These are phyloP conservation scores for Sedum album DNA, from an alignment of 164 flowering plant species.

Conservation along the genomic window DNA sequence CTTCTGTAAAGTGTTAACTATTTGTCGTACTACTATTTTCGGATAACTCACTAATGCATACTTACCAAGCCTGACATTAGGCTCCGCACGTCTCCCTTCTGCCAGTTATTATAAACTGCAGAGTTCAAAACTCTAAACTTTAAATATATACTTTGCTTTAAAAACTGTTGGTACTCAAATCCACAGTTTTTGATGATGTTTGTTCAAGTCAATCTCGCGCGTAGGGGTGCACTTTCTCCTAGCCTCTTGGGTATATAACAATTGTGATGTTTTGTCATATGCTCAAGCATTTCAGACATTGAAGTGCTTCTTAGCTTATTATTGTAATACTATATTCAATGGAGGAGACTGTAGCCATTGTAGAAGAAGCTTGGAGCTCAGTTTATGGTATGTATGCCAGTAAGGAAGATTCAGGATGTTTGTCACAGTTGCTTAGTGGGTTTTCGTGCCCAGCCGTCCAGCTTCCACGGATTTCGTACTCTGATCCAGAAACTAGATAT, in stretches of 20 bases:
- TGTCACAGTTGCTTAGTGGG: background rate
- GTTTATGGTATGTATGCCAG: background rate
- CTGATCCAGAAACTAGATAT: background rate
- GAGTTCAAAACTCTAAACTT: background rate
- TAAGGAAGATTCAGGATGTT: background rate
- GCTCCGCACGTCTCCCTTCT: background rate
- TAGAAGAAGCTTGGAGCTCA: background rate
- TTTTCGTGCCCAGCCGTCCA: background rate
- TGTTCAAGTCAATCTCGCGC: background rate
- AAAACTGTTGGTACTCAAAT: no score
- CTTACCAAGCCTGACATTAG: background rate
- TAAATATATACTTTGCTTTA: no score
- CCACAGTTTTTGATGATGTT: background rate
- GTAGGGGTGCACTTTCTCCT: background rate
- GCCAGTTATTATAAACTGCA: background rate
- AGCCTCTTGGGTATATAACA: constrained; percentile 1
- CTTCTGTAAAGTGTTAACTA: background rate
- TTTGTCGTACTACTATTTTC: background rate
- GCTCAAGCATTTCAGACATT: background rate
- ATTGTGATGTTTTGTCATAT: background rate
- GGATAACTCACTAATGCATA: background rate
- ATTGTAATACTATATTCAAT: background rate
- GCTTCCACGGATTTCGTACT: background rate
- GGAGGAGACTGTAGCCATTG: background rate
- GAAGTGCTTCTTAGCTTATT: background rate